These are phyloP conservation scores for Monascus ruber DNA, from an alignment of 2,329 filamentous ascomycete genomes.

Conservation along the genomic window DNA sequence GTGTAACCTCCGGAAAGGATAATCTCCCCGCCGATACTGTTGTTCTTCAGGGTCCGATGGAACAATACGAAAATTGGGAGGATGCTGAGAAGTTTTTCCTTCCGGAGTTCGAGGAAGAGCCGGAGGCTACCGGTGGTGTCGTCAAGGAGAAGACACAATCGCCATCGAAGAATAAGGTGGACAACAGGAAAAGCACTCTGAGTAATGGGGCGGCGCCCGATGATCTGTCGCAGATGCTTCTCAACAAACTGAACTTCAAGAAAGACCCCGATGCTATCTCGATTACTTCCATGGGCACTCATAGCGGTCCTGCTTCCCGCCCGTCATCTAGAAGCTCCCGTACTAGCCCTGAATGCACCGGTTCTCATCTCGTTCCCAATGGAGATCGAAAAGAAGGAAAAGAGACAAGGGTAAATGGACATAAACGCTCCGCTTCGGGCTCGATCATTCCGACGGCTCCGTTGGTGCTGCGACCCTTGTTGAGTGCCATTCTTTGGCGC, in stretches of 20 bases:
- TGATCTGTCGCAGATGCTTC: constrained; percentile 36
- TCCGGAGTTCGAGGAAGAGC: constrained; percentile 33
- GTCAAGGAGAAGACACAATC: constrained; percentile 7
- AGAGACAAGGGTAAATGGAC: constrained; percentile 11
- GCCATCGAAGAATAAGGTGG: constrained; percentile 8
- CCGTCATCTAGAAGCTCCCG: constrained; percentile 35
- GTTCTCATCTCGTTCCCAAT: constrained; percentile 15
- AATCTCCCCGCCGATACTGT: constrained; percentile 32
- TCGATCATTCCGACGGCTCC: constrained; percentile 29
- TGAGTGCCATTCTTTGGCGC: constrained; percentile 36
- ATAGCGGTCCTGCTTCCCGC: constrained; percentile 32
- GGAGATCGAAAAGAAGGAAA: constrained; percentile 12
- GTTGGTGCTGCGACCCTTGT: constrained; percentile 27
- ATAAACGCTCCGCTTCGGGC: constrained; percentile 21
- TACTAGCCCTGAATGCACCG: constrained; percentile 33
- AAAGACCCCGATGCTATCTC: constrained; percentile 29
- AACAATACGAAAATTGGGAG: constrained; percentile 37
- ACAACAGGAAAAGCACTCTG: constrained; percentile 11
- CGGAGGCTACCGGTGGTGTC: constrained; percentile 13
- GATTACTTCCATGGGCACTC: constrained; percentile 30
- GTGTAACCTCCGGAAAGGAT: constrained; percentile 37
- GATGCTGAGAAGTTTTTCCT: constrained; percentile 36
- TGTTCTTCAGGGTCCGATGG: constrained; percentile 38
- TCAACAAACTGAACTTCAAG: constrained; percentile 38
- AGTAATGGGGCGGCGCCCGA: constrained; percentile 17